Evolutionary conservation across 192 early-diverging fungal species (phyloP).

Genomic region (Diversispora eburnea): DNA sequence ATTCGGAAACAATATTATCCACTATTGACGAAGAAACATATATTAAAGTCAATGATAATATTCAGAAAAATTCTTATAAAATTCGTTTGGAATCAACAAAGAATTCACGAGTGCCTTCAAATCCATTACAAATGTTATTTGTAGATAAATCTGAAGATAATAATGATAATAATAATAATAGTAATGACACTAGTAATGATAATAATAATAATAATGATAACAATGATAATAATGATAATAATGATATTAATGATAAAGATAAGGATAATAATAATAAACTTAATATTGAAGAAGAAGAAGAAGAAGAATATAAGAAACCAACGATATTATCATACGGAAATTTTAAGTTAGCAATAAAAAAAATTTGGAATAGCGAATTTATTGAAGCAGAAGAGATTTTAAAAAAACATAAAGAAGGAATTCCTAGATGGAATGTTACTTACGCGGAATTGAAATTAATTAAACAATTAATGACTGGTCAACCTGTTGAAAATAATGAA

Average conservation of each 20-base stretch:
- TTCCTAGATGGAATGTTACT: constrained; percentile 41
- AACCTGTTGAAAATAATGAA: constrained; percentile 34
- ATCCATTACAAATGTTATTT: constrained; percentile 8
- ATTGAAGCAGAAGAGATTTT: constrained; percentile 33
- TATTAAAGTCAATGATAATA: not conserved
- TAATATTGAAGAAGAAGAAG: too few relatives aligned
- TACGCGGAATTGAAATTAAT: constrained; percentile 40
- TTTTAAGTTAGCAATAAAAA: constrained; percentile 14
- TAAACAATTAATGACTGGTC: constrained; percentile 39
- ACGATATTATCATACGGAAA: not conserved
- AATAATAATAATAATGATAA: not conserved
- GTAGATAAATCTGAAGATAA: not conserved
- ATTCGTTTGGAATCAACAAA: not conserved
- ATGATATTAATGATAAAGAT: too few relatives aligned
- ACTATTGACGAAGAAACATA: constrained; percentile 17
- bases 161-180: not conserved
- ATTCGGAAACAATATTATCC: not conserved
- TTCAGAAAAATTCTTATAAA: too few relatives aligned
- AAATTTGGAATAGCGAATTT: constrained; percentile 44
- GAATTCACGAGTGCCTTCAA: constrained; percentile 10
- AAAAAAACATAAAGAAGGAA: constrained; percentile 23
- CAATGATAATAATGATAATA: not conserved
- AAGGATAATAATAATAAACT: too few relatives aligned
- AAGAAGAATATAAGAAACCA: too few relatives aligned
- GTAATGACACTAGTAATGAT: not conserved